Evolutionary conservation across 257 asterid genomes (phyloP), one percentile per base, ranked within the genome.

Genomic region (Paulownia fortunei): DNA sequence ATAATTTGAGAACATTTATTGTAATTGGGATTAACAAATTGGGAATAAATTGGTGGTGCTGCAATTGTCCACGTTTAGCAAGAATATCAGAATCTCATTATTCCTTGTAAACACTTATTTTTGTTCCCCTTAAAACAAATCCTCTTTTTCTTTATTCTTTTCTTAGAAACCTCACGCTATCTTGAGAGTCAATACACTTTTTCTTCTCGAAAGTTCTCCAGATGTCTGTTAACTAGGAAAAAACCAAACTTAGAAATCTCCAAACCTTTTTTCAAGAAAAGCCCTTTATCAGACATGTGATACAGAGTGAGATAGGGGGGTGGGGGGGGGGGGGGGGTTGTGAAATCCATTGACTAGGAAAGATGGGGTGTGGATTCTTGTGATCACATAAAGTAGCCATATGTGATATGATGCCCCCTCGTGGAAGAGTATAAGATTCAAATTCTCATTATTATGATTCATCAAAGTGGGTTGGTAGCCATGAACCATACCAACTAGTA

Each of bases 401-500:
- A 52, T 54, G 52, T 51, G 65, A 62, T 52, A 34, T 62, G 49
- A 66, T 76, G 69, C 75, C 76, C 58, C 55, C 51, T 63, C 18
- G 13, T 60, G 75, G 51, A 42, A 60, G 59, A 71, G 82, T 44
- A 81, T 72, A 34, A 13, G 82, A 71, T 74, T 74, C 80, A 59
- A 41, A 15, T 56, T 56, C 44, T 21, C 56, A 18, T 67, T 76
- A 13, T 27, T 37, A 52, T 76, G 68, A 49, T 75, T 62, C 60
- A 66, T 19, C 52, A 62, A 47, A 75, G 79, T 75, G 79, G 46
- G 60, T 15, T 49, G 32, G 42, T 2, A 51, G 37, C 63, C 49
- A 13, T 13, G 8, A 36, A 30, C 24, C 47, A 64, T 64, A 32
- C 69, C 39, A 63, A 66, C 36, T 44, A 46, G 6, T 46, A 32